Conservation (phyloP, 176 grass and related monocot genomes). For the Thalia dealbata region DNA sequence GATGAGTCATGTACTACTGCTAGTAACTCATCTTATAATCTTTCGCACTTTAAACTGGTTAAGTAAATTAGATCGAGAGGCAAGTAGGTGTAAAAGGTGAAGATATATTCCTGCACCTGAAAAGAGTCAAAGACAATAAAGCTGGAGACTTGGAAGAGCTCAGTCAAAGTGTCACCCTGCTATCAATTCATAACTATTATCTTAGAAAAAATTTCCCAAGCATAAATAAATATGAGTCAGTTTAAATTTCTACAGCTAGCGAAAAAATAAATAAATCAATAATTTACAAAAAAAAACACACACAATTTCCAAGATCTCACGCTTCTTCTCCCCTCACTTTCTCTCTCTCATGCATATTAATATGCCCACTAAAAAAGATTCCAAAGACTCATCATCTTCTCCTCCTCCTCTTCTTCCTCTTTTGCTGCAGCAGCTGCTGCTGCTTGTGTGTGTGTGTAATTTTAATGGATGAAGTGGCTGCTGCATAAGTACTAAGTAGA, state of each 20-base stretch:
- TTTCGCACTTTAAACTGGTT: too few species aligned
- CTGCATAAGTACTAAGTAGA: not conserved
- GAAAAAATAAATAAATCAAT: too few species aligned
- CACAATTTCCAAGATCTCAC: too few species aligned
- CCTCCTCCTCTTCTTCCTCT: not conserved
- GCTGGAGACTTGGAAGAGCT: constrained; percentile 4
- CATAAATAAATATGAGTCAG: not conserved
- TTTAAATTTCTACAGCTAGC: not conserved
- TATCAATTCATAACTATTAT: constrained; percentile 5
- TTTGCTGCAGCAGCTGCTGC: too few species aligned
- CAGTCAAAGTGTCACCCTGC: constrained; percentile 72
- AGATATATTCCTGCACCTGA: too few species aligned
- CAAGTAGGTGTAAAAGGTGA: not conserved
- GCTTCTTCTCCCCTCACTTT: too few species aligned
- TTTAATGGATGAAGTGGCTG: not conserved
- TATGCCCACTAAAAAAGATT: too few species aligned
- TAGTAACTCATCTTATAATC: too few species aligned
- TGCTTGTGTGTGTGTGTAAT: too few species aligned
- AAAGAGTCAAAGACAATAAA: not conserved
- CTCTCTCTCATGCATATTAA: not conserved
- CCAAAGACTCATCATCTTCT: not conserved
- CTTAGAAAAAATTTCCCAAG: not conserved
- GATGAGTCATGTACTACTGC: too few species aligned
- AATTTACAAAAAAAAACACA: too few species aligned
- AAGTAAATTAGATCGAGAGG: too few species aligned